Evolutionary conservation across 768 basidiomycete species (phyloP).

Genomic region (Lactarius deliciosus): DNA sequence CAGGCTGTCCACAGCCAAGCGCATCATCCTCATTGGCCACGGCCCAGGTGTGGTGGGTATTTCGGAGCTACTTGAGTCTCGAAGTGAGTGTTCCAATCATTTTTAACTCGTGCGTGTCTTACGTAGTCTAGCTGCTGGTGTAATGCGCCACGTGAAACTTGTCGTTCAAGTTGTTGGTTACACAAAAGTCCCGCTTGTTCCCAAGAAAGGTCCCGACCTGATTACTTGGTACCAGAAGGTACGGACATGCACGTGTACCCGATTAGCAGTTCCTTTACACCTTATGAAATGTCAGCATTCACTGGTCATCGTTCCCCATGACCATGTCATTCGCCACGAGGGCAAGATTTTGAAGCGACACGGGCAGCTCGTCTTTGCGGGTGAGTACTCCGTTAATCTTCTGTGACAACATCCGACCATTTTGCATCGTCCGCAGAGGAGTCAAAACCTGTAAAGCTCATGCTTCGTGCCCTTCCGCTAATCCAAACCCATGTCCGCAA

Average conservation of each 20-base stretch:
- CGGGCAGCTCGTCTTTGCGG: slow-evolving; percentile 60
- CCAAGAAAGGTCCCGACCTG: slow-evolving; percentile 24
- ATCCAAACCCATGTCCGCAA: slow-evolving; percentile 28
- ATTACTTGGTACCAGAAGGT: slow-evolving; percentile 71
- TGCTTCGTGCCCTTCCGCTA: slow-evolving; percentile 40
- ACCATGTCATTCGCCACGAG: slow-evolving; percentile 50
- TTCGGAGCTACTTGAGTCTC: slow-evolving; percentile 67
- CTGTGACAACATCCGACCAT: neutral
- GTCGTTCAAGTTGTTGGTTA: slow-evolving; percentile 30
- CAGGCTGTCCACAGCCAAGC: slow-evolving; percentile 70
- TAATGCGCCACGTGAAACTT: slow-evolving; percentile 41
- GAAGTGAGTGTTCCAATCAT: slow-evolving; percentile 51
- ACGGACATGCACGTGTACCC: slow-evolving; percentile 25
- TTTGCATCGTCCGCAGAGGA: slow-evolving; percentile 48
- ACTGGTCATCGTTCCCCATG: slow-evolving; percentile 63
- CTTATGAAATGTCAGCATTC: slow-evolving; percentile 57
- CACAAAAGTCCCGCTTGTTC: slow-evolving; percentile 28
- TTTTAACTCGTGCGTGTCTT: slow-evolving; percentile 2
- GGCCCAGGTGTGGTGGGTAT: slow-evolving; percentile 79
- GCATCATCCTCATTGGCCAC: slow-evolving; percentile 83
- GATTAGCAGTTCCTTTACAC: neutral
- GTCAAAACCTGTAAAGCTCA: slow-evolving; percentile 71
- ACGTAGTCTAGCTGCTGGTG: slow-evolving; percentile 45
- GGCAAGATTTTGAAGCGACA: slow-evolving; percentile 55
- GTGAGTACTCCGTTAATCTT: slow-evolving; percentile 41